These are phyloP conservation scores for Ambrosiella beaveri DNA, from an alignment of 2,329 filamentous ascomycete species.

Conservation along the genomic window DNA sequence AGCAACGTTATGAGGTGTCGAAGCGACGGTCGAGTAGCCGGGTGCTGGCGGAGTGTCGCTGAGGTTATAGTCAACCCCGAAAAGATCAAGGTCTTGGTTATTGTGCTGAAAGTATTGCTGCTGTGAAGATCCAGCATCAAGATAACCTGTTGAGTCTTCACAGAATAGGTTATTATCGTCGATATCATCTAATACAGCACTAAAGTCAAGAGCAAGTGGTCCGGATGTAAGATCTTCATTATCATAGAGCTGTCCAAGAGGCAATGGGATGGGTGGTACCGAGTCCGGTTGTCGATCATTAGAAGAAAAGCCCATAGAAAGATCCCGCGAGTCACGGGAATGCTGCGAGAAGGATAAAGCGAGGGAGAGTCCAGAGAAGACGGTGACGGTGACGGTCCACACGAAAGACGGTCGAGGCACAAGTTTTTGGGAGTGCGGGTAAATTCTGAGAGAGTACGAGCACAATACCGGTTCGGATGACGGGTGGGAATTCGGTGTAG, in stretches of 20 bases:
- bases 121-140: neutral
- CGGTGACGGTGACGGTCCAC: too few relatives aligned
- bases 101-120: neutral
- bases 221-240: slow-evolving; percentile 7
- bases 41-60: too few relatives aligned
- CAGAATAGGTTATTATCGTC: slow-evolving; percentile 1
- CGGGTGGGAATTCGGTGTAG: too few relatives aligned
- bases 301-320: slow-evolving; percentile 11
- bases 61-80: neutral
- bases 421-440: too few relatives aligned
- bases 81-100: neutral
- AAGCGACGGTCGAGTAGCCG: neutral
- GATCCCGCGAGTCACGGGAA: slow-evolving; percentile 1
- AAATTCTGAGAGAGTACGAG: too few relatives aligned
- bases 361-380: neutral
- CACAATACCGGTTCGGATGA: too few relatives aligned
- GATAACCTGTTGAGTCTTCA: neutral
- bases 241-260: neutral
- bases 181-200: slow-evolving; percentile 1
- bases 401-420: too few relatives aligned
- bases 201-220: slow-evolving; percentile 8
- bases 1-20: neutral
- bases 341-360: neutral
- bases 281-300: slow-evolving; percentile 6
- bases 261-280: slow-evolving; percentile 6